phyloP scores from a whole-genome alignment of 2,329 filamentous ascomycete species.

The Penicillium glabrum region DNA sequence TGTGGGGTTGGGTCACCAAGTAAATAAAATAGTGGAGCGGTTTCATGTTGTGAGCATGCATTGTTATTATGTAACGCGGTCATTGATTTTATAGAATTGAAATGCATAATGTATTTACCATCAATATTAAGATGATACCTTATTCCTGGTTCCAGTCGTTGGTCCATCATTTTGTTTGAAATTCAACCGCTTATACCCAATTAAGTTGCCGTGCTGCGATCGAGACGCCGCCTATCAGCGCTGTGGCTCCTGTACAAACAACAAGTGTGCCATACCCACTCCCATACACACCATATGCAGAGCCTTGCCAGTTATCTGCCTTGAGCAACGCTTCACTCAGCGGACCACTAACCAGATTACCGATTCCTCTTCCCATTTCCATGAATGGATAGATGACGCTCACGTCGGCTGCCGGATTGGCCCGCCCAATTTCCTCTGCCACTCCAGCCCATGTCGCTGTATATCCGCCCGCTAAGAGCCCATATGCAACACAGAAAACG shows the following conservation, averaged over 20 bases:
- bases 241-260: conserved; percentile 20
- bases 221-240: conserved; percentile 17
- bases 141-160: background rate
- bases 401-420: conserved; percentile 15
- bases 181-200: conserved; percentile 6
- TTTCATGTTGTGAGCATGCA: background rate
- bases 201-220: conserved; percentile 14
- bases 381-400: conserved; percentile 25
- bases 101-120: background rate
- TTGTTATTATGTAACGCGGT: background rate
- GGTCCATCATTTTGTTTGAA: background rate
- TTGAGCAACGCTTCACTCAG: conserved; percentile 21
- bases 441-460: conserved; percentile 24
- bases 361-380: conserved; percentile 21
- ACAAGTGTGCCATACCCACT: conserved; percentile 20
- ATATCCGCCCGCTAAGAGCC: conserved; percentile 19
- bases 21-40: background rate
- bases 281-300: conserved; percentile 16
- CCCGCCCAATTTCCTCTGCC: conserved; percentile 15
- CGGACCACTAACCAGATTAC: conserved; percentile 21
- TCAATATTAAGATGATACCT: background rate
- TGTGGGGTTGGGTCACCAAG: conserved; percentile 25
- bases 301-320: conserved; percentile 10
- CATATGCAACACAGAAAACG: conserved; percentile 20
- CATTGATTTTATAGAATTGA: background rate